These are phyloP conservation scores for Nectriaceae sp. DNA, from an alignment of 2,329 filamentous ascomycete species.

Conservation along the genomic window DNA sequence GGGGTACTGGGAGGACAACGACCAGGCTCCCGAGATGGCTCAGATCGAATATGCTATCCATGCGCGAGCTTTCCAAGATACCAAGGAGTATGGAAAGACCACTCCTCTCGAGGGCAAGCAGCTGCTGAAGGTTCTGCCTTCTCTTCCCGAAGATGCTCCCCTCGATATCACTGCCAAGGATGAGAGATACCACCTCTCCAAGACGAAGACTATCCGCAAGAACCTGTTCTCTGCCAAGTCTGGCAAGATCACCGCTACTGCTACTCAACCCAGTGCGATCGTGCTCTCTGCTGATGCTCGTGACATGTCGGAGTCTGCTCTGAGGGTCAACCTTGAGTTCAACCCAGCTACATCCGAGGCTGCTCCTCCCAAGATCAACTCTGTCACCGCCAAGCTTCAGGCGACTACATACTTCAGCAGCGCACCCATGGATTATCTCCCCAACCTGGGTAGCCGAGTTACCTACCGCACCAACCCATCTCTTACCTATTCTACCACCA, in stretches of 20 bases:
- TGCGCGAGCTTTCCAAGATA: conserved; percentile 42
- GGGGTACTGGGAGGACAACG: conserved; percentile 54
- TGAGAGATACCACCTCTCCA: conserved; percentile 50
- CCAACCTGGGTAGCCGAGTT: conserved; percentile 51
- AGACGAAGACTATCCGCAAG: conserved; percentile 55
- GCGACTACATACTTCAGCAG: conserved; percentile 55
- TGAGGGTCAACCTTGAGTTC: conserved; percentile 50
- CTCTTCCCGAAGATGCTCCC: conserved; percentile 51
- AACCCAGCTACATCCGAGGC: conserved; percentile 45
- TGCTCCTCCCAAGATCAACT: conserved; percentile 49
- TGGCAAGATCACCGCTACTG: conserved; percentile 49
- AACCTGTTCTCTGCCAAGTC: conserved; percentile 53
- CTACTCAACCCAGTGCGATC: conserved; percentile 48
- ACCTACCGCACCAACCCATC: conserved; percentile 43
- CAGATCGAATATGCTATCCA: conserved; percentile 55
- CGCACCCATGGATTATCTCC: conserved; percentile 46
- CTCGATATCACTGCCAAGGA: conserved; percentile 51
- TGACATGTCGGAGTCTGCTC: conserved; percentile 42
- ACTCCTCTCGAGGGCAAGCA: conserved; percentile 45
- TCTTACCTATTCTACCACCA: conserved; percentile 49
- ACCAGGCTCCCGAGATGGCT: conserved; percentile 57
- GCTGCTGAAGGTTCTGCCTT: conserved; percentile 55
- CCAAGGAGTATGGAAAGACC: conserved; percentile 20
- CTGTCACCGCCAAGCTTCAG: conserved; percentile 51
- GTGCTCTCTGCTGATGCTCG: conserved; percentile 54